phyloP scores from a whole-genome alignment of 2,329 filamentous ascomycete genomes.

The Alternaria tenuissima region DNA sequence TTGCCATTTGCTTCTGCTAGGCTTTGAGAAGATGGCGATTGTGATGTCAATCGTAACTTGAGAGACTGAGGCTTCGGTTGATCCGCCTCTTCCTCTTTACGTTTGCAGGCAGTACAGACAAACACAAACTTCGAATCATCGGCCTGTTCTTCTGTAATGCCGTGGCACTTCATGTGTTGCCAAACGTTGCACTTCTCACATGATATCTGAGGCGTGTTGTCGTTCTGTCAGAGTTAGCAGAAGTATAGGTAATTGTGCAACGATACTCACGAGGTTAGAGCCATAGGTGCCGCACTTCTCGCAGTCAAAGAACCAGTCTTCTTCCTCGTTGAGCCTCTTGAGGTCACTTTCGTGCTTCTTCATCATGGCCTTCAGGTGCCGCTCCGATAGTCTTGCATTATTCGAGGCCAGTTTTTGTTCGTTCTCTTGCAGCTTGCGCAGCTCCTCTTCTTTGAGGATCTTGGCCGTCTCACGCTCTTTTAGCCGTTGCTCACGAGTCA shows the following conservation, averaged over 20 bases:
- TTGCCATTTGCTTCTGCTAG: slow-evolving; percentile 29
- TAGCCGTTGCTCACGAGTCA: slow-evolving; percentile 84
- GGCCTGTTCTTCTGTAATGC: slow-evolving; percentile 78
- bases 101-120: slow-evolving; percentile 79
- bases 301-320: slow-evolving; percentile 96
- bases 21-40: slow-evolving; percentile 51
- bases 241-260: not conserved
- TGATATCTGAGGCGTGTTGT: slow-evolving; percentile 90
- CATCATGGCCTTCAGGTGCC: slow-evolving; percentile 82
- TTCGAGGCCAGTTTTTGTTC: slow-evolving; percentile 63
- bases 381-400: slow-evolving; percentile 71
- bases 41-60: slow-evolving; percentile 64
- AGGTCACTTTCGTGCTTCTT: slow-evolving; percentile 80
- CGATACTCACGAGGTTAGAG: slow-evolving; percentile 68
- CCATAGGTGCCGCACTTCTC: slow-evolving; percentile 86
- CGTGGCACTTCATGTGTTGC: slow-evolving; percentile 95
- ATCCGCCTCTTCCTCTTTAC: slow-evolving; percentile 68
- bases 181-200: slow-evolving; percentile 95
- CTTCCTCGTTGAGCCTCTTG: slow-evolving; percentile 71
- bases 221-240: slow-evolving; percentile 65
- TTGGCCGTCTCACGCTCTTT: slow-evolving; percentile 86
- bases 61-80: slow-evolving; percentile 69
- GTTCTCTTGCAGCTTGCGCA: slow-evolving; percentile 80
- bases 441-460: slow-evolving; percentile 82
- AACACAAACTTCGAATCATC: slow-evolving; percentile 82